Conservation (phyloP, 73 alveolate genomes). For the Blepharisma japonicum region DNA sequence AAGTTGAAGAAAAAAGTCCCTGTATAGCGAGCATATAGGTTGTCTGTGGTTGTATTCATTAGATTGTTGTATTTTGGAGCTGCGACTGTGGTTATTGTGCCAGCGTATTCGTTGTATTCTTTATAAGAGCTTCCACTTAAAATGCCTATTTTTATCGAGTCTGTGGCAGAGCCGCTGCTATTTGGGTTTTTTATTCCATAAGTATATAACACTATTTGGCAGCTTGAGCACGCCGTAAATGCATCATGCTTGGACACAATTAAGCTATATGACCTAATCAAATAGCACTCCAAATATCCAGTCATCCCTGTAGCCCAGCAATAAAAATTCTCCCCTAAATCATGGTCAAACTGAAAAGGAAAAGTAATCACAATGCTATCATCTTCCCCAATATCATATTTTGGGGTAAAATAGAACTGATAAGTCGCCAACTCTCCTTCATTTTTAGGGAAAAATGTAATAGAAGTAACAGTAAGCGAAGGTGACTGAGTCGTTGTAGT, state of each 20-base stretch:
- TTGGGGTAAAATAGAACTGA: constrained; percentile 35
- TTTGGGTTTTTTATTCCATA: constrained; percentile 21
- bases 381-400: constrained; percentile 15
- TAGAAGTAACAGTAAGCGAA: constrained; percentile 22
- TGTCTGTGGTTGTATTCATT: not conserved
- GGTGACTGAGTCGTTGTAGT: constrained; percentile 31
- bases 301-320: constrained; percentile 33
- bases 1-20: not conserved
- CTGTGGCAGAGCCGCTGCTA: not conserved
- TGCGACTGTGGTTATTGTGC: not conserved
- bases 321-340: constrained; percentile 48
- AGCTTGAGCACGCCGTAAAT: not conserved
- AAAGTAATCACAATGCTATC: constrained; percentile 35
- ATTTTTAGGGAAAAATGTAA: constrained; percentile 45
- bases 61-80: constrained; percentile 23
- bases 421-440: constrained; percentile 41
- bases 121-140: constrained; percentile 3
- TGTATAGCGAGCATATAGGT: not conserved
- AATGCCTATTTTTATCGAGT: not conserved
- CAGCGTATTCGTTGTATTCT: constrained; percentile 16
- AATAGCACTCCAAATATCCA: constrained; percentile 26
- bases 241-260: constrained; percentile 15
- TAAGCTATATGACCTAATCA: not conserved
- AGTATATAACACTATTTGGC: not conserved
- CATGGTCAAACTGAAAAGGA: constrained; percentile 42